Evolutionary conservation across 306 rosid genomes (phyloP).

Genomic region (Betula pendula): DNA sequence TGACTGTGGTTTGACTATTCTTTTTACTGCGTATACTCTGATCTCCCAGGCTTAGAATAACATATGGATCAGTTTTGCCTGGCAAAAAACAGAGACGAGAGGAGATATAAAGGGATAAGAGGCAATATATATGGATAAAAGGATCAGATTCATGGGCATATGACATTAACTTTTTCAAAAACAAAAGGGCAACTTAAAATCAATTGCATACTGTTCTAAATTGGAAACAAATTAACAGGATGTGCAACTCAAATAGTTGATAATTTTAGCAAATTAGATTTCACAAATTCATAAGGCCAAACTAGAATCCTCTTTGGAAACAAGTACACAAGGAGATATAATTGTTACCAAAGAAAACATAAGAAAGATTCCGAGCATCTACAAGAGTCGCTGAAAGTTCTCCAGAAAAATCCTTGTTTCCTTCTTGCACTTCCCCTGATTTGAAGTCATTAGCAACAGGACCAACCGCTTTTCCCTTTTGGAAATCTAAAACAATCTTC

Average conservation of each 20-base stretch:
- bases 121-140: not conserved
- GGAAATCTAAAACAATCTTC: conserved; percentile 93
- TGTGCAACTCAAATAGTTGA: not conserved
- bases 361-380: conserved; percentile 92
- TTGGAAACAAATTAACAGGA: not conserved
- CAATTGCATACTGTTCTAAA: not conserved
- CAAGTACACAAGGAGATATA: conserved; percentile 22
- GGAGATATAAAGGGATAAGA: not conserved
- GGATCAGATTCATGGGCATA: conserved; percentile 4
- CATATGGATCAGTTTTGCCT: conserved; percentile 98
- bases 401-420: conserved; percentile 90
- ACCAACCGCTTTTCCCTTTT: conserved; percentile 89
- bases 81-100: conserved; percentile 22
- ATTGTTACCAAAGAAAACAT: conserved; percentile 71
- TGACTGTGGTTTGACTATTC: conserved; percentile 96
- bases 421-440: conserved; percentile 85
- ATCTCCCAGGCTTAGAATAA: conserved; percentile 75
- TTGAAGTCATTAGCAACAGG: conserved; percentile 65
- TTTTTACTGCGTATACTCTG: conserved; percentile 90
- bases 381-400: conserved; percentile 94
- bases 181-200: conserved; percentile 5
- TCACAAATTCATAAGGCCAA: conserved; percentile 4
- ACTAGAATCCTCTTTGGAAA: conserved; percentile 14
- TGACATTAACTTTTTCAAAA: not conserved
- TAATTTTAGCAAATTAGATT: conserved; percentile 2